Base-by-base conservation (phyloP, 495 filamentous ascomycete species). In the Neurospora terricola region DNA sequence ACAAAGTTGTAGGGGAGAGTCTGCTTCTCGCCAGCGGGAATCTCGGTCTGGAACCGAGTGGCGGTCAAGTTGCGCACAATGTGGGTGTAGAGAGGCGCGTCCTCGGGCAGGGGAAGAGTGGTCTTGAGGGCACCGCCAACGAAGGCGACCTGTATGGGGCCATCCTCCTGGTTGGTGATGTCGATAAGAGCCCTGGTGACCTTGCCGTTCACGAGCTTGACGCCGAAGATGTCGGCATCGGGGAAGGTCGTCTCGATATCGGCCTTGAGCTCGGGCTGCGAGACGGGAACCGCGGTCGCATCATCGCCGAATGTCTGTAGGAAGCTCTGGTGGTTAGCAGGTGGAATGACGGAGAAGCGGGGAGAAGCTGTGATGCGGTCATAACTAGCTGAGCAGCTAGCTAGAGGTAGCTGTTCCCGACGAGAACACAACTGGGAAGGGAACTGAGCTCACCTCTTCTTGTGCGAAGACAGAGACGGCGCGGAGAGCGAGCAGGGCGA, bases 171-270 rank as follows among this genome's bases (percentile, higher is more conserved):
- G 85, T 99, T 99, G 81, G 86, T 87, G 80, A 98, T 86, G 74
- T 91, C 88, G 78, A 99, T 84, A 39, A 96, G 84, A 7, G 94
- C 91, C 80, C 90, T 87, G 70, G 94, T 97, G n/a, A 93, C 88
- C 74, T 91, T 89, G 78, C 94, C 93, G 80, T 99, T 99, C 84
- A 98, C 88, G 71, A 98, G 89, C 87, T 97, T 97, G 75, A 98
- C 89, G 75, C 96, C 96, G 76, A 97, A 97, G 84, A 97, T 91
- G 84, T 96, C 93, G 79, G 92, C 89, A 39, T 92, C 87, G 59
- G 94, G 93, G 88, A 98, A 99, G 72, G 88, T 88, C 68, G 94
- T 90, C 73, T 87, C 85, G 76, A 96, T 87, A 23, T 90, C 87
- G 79, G 97, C 90, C 75, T 92, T 90, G 72, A 97, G 86, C 73